Base-by-base conservation (phyloP, 805 yeast genomes). In the Candida mattraensis region DNA sequence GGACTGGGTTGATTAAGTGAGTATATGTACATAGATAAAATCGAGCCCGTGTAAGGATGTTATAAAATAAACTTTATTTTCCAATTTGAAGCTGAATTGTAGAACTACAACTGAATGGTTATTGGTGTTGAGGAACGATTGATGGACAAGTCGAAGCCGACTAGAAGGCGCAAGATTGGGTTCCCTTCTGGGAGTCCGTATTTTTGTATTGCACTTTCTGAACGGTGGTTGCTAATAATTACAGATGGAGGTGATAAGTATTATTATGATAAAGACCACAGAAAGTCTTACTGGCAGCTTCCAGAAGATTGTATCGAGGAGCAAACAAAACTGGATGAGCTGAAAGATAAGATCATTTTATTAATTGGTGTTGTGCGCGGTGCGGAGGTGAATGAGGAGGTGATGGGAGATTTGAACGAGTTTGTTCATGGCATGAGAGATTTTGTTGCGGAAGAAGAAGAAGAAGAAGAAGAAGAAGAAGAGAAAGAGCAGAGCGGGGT, bases 1-100 rank as follows among this genome's bases (percentile, higher is more conserved):
- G 15, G 77, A 75, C 47, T 75, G 80, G 80, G 53, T 61, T 24
- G 66, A 69, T 28, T 55, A 35, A n/a, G 31, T 24, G 18, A 26
- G 33, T 30, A 40, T 23, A 36, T 44, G 37, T 35, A 41, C 30
- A 44, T 40, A 34, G 33, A 33, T 24, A 24, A 21, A 31, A 28
- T n/a, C n/a, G n/a, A n/a, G n/a, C n/a, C n/a, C n/a, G n/a, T n/a
- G n/a, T n/a, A n/a, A n/a, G n/a, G n/a, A n/a, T n/a, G n/a, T n/a
- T n/a, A n/a, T n/a, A n/a, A n/a, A n/a, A n/a, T n/a, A n/a, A n/a
- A n/a, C n/a, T n/a, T n/a, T n/a, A n/a, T n/a, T n/a, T n/a, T n/a
- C n/a, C n/a, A n/a, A n/a, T n/a, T n/a, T n/a, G n/a, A n/a, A n/a
- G n/a, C n/a, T n/a, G n/a, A n/a, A n/a, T n/a, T n/a, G n/a, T n/a